Evolutionary conservation across 106 monocot species (phyloP), one percentile per base, ranked within the genome.

Genomic region (Iris macrosiphon): DNA sequence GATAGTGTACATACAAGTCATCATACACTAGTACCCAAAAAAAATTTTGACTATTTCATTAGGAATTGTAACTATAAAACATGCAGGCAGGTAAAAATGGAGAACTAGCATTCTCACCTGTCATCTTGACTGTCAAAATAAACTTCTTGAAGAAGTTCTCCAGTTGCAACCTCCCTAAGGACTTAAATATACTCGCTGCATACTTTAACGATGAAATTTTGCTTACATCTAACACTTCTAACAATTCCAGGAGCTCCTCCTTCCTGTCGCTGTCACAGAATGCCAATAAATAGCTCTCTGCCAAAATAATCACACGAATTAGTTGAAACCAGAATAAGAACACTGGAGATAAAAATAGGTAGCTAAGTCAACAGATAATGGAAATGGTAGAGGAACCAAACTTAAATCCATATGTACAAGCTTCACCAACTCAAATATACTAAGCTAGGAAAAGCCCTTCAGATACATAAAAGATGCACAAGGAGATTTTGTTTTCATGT

Each of bases 251-350:
- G 14, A 93, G 66, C 54, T 93, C 87, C 16, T 61, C 30, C 48
- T 80, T 75, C 67, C 77, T 70, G 60, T 87, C 87, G 65, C 65
- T 72, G 49, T 83, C 69, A 67, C 83, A 83, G 53, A 93, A 84
- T 34, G 93, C 93, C 49, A 93, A 52, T 61, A 93, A 60, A 62
- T 71, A 88, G 55, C 57, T 93, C 67, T 83, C 93, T 93, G 83
- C 33, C 35, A 62, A 62, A 55, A 21, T 21, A 73, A 64, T 19
- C 17, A 53, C n/a, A 31, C 1, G 32, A 16, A 11, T 7, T 28
- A 1, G 3, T 21, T 43, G 29, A 43, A 10, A 59, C 4, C n/a
- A 16, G 18, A 6, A 4, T 1, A 43, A 43, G 10, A 15, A 16
- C 7, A 29, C 26, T 29, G 21, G 20, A 28, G 35, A n/a, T n/a